These are phyloP conservation scores for Rachicladosporium sp. DNA, from an alignment of 2,329 filamentous ascomycete species.

Conservation along the genomic window DNA sequence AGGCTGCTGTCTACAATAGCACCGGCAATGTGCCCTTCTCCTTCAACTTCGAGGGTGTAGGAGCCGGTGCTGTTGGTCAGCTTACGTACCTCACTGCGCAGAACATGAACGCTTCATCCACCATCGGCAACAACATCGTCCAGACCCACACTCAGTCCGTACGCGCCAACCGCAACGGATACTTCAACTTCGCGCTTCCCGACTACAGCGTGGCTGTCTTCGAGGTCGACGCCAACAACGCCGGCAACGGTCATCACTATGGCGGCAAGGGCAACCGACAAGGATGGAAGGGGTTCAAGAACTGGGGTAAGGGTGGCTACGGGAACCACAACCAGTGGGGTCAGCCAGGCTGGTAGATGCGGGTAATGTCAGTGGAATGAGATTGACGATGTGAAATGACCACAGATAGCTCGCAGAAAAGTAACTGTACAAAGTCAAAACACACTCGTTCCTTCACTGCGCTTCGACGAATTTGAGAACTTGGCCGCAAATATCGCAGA, in stretches of 20 bases:
- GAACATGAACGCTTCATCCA: conserved; percentile 13
- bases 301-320: conserved; percentile 3
- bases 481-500: too few species aligned
- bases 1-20: conserved; percentile 38
- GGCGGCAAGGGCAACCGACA: conserved; percentile 3
- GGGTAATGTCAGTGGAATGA: too few species aligned
- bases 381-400: too few species aligned
- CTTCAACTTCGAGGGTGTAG: conserved; percentile 26
- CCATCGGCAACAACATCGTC: conserved; percentile 38
- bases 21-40: conserved; percentile 26
- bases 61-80: conserved; percentile 20
- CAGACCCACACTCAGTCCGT: conserved; percentile 29
- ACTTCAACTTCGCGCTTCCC: conserved; percentile 42
- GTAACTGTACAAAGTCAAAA: too few species aligned
- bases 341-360: too few species aligned
- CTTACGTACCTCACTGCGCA: conserved; percentile 33
- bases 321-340: not conserved
- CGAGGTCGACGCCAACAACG: conserved; percentile 20
- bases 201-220: conserved; percentile 46
- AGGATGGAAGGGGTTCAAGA: conserved; percentile 10
- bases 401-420: too few species aligned
- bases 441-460: too few species aligned
- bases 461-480: too few species aligned
- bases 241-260: conserved; percentile 6
- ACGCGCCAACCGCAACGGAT: conserved; percentile 33